Percentiles rank a stretch among this genome's conserved stretches.
phyloP scores from a whole-genome alignment of 306 rosid species.

The Trifolium dubium region DNA sequence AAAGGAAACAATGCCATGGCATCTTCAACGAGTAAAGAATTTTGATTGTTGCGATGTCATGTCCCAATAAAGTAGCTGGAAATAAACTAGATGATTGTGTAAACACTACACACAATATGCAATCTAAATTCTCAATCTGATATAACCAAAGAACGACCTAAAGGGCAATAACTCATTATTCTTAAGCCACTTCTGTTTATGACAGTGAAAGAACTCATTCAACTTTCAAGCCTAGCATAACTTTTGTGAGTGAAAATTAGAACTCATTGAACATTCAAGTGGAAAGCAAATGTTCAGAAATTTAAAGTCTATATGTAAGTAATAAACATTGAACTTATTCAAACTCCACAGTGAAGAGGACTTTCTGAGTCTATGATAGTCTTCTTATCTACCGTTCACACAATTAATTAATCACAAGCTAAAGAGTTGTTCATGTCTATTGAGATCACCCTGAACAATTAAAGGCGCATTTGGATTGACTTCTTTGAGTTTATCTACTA shows the following conservation, averaged over 20 bases:
- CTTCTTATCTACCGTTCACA: not conserved
- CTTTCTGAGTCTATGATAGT: too few relatives aligned
- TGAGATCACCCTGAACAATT: not conserved
- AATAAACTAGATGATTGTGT: not conserved
- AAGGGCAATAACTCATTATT: conserved; percentile 1
- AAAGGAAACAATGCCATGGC: not conserved
- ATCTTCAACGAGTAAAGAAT: not conserved
- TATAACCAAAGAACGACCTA: not conserved
- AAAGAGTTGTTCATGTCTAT: not conserved
- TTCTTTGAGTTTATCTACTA: too few relatives aligned
- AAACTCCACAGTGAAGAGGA: too few relatives aligned
- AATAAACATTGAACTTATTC: too few relatives aligned
- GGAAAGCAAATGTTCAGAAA: not conserved
- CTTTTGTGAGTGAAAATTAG: not conserved
- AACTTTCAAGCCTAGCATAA: not conserved
- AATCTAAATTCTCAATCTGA: conserved; percentile 18
- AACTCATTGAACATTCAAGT: not conserved
- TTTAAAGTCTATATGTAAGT: not conserved
- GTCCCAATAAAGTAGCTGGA: not conserved
- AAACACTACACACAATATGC: conserved; percentile 19
- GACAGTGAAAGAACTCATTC: conserved; percentile 5
- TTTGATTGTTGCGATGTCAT: not conserved
- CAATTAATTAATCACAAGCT: not conserved
- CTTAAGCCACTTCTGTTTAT: not conserved
- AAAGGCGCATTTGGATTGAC: too few relatives aligned